Evolutionary conservation across 805 yeast species (phyloP).

Genomic region (Sugiyamaella smithiae): DNA sequence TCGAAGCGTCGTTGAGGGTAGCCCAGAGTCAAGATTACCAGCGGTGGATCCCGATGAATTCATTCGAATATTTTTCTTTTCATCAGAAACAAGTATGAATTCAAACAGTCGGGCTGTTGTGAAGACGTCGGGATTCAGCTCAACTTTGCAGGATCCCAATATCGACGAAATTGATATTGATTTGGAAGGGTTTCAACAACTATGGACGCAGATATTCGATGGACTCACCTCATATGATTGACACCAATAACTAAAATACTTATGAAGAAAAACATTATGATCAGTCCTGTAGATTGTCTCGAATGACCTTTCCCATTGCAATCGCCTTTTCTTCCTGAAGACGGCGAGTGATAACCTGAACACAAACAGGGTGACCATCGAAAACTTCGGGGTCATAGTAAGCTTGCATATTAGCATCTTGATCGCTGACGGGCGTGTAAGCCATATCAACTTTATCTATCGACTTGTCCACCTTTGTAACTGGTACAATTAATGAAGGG

Average conservation of each 20-base stretch:
- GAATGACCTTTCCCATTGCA: slow-evolving; percentile 27
- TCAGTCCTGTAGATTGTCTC: slow-evolving; percentile 13
- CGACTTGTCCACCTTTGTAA: slow-evolving; percentile 36
- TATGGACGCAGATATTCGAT: slow-evolving; percentile 1
- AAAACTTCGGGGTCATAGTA: slow-evolving; percentile 47
- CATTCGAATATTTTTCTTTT: background rate
- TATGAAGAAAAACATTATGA: too few species aligned
- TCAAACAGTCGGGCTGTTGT: background rate
- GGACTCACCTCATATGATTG: background rate
- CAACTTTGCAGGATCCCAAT: background rate
- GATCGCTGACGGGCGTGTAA: slow-evolving; percentile 4
- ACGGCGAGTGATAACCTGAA: slow-evolving; percentile 55
- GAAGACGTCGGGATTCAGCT: background rate
- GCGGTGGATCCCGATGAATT: slow-evolving; percentile 2
- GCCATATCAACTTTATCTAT: slow-evolving; percentile 35
- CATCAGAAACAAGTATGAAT: background rate
- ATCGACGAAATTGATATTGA: background rate
- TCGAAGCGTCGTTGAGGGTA: background rate
- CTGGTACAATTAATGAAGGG: slow-evolving; percentile 21
- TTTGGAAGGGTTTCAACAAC: slow-evolving; percentile 1
- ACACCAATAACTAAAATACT: too few species aligned
- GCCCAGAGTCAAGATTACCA: background rate
- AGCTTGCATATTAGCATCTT: slow-evolving; percentile 6
- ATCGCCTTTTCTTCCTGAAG: slow-evolving; percentile 59
- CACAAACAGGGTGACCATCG: slow-evolving; percentile 53